phyloP scores from a whole-genome alignment of 495 filamentous ascomycete genomes.

The Thermothielavioides terrestris region DNA sequence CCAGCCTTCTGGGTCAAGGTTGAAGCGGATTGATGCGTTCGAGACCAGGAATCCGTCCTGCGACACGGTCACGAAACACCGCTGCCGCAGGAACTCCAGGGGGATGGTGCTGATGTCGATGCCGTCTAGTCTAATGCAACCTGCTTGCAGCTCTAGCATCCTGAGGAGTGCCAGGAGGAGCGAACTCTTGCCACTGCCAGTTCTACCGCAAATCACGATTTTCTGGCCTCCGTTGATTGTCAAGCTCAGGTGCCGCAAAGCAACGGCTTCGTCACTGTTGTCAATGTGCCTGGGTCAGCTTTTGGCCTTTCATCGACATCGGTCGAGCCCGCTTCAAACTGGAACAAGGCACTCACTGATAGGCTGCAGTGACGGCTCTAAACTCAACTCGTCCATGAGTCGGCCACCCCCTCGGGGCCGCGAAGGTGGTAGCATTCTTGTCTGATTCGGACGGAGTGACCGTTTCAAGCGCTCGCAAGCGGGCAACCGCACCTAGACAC shows the following conservation, averaged over 20 bases:
- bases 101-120: constrained; percentile 25
- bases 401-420: constrained; percentile 27
- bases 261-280: constrained; percentile 14
- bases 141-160: constrained; percentile 23
- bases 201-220: constrained; percentile 26
- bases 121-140: constrained; percentile 28
- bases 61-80: constrained; percentile 34
- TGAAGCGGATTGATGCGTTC: constrained; percentile 21
- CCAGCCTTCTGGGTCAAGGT: constrained; percentile 12
- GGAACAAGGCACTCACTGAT: not conserved
- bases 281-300: not conserved
- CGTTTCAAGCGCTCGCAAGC: constrained; percentile 34
- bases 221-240: constrained; percentile 29
- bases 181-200: constrained; percentile 34
- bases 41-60: constrained; percentile 36
- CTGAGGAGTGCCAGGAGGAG: constrained; percentile 30
- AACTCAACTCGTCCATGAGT: constrained; percentile 22
- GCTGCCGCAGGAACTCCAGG: constrained; percentile 18
- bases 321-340: not conserved
- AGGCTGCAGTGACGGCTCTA: not conserved
- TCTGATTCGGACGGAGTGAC: constrained; percentile 27
- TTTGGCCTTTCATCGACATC: too few relatives aligned
- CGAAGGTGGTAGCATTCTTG: constrained; percentile 3
- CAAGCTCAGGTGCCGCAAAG: constrained; percentile 26
- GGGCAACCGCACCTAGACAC: constrained; percentile 42